Evolutionary conservation across 106 monocot genomes (phyloP).

Genomic region (Allium cepa): DNA sequence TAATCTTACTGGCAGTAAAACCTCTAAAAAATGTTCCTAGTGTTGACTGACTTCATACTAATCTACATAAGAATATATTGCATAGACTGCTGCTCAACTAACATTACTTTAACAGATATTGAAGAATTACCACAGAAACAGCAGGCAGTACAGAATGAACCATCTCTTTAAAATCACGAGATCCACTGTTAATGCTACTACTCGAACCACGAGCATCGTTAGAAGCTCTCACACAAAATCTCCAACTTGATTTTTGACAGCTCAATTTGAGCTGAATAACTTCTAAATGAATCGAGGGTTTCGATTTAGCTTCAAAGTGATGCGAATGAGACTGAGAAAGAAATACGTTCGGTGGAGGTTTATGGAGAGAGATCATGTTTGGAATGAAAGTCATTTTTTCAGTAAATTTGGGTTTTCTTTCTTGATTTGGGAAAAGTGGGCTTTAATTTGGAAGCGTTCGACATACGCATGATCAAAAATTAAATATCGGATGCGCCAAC

Average conservation of each 20-base stretch:
- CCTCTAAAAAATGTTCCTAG: too few relatives aligned
- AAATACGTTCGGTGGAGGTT: too few relatives aligned
- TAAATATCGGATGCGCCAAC: too few relatives aligned
- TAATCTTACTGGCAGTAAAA: too few relatives aligned
- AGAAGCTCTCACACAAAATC: slow-evolving; percentile 14
- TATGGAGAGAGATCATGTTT: too few relatives aligned
- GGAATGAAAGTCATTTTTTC: too few relatives aligned
- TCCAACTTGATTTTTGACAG: slow-evolving; percentile 14
- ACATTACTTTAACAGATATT: background rate
- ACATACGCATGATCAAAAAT: too few relatives aligned
- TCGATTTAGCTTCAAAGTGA: slow-evolving; percentile 1
- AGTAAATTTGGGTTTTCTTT: too few relatives aligned
- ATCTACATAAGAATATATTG: background rate
- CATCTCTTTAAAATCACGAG: slow-evolving; percentile 17
- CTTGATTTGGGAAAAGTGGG: too few relatives aligned
- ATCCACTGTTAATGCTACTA: slow-evolving; percentile 3
- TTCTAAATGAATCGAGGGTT: slow-evolving; percentile 1
- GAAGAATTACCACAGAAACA: slow-evolving; percentile 16
- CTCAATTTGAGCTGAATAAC: slow-evolving; percentile 10
- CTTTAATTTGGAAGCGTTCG: too few relatives aligned
- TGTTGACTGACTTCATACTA: background rate
- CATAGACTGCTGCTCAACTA: background rate
- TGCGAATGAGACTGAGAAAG: background rate
- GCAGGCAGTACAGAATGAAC: slow-evolving; percentile 23
- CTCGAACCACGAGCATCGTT: slow-evolving; percentile 8